phyloP scores from a whole-genome alignment of 2,329 filamentous ascomycete species.

The Seiridium cupressi region DNA sequence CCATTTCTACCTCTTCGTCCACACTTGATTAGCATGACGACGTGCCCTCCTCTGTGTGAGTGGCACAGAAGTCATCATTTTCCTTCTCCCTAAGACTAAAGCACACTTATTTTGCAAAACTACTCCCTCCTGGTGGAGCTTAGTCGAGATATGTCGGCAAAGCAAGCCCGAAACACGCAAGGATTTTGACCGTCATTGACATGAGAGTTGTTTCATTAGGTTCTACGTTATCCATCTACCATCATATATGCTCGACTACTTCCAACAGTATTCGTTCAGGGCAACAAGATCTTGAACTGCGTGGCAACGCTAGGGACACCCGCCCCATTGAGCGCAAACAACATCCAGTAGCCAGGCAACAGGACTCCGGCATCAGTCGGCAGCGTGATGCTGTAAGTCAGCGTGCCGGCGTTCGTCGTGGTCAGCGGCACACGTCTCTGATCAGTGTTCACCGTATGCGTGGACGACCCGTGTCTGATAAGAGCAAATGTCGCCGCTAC shows the following conservation, averaged over 20 bases:
- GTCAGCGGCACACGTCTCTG: conserved; percentile 44
- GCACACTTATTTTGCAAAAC: too few relatives aligned
- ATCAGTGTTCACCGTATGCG: conserved; percentile 52
- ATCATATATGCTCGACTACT: too few relatives aligned
- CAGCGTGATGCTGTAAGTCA: conserved; percentile 33
- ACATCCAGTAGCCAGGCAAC: conserved; percentile 46
- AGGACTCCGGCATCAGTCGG: conserved; percentile 41
- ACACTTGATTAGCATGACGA: too few relatives aligned
- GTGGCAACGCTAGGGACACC: conserved; percentile 43
- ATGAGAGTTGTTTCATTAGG: not conserved
- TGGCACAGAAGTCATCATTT: too few relatives aligned
- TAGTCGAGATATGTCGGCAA: too few relatives aligned
- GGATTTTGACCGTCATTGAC: too few relatives aligned
- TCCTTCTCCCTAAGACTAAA: too few relatives aligned
- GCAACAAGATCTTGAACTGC: conserved; percentile 28
- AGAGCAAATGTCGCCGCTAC: conserved; percentile 34
- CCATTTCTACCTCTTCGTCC: too few relatives aligned
- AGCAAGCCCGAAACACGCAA: too few relatives aligned
- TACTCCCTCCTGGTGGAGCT: too few relatives aligned
- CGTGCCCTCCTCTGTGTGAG: too few relatives aligned
- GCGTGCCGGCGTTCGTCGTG: conserved; percentile 14
- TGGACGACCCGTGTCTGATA: conserved; percentile 41
- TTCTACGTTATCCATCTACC: not conserved
- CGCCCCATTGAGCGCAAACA: conserved; percentile 40
- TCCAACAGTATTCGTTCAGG: not conserved